Evolutionary conservation across 305 asterid species (phyloP).

Genomic region (Fraxinus baroniana): DNA sequence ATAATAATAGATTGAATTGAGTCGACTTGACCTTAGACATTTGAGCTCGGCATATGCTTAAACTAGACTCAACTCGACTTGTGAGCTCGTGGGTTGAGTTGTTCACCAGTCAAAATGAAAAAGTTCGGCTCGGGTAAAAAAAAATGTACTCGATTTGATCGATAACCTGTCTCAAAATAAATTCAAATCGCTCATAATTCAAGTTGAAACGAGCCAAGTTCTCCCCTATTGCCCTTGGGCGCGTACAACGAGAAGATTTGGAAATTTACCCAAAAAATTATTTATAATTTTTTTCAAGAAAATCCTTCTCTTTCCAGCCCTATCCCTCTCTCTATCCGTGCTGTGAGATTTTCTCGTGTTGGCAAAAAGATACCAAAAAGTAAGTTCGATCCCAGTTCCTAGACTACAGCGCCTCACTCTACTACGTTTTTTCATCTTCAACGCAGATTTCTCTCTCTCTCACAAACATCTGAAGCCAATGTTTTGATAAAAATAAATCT

Average conservation of each 20-base stretch:
- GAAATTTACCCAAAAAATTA: not conserved
- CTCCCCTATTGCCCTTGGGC: not conserved
- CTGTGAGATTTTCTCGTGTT: not conserved
- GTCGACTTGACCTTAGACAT: not conserved
- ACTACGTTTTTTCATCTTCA: slow-evolving; percentile 21
- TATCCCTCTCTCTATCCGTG: not conserved
- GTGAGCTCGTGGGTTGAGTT: not conserved
- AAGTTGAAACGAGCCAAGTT: not conserved
- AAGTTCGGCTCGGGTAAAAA: not conserved
- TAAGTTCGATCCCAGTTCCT: slow-evolving; percentile 28
- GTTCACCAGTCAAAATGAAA: not conserved
- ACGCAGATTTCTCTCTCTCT: not conserved
- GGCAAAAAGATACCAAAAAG: slow-evolving; percentile 29
- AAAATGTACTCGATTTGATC: not conserved
- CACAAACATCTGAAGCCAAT: slow-evolving; percentile 21
- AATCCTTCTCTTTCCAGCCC: not conserved
- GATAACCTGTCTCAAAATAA: not conserved
- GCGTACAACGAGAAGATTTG: not conserved
- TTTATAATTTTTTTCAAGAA: not conserved
- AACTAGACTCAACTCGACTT: not conserved
- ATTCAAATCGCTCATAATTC: not conserved
- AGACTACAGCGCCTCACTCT: slow-evolving; percentile 20
- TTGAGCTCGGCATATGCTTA: not conserved
- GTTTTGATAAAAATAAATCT: slow-evolving; percentile 22
- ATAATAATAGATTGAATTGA: not conserved